Evolutionary conservation across 2,329 filamentous ascomycete species (phyloP).

Genomic region (Sphaceloma murrayae): DNA sequence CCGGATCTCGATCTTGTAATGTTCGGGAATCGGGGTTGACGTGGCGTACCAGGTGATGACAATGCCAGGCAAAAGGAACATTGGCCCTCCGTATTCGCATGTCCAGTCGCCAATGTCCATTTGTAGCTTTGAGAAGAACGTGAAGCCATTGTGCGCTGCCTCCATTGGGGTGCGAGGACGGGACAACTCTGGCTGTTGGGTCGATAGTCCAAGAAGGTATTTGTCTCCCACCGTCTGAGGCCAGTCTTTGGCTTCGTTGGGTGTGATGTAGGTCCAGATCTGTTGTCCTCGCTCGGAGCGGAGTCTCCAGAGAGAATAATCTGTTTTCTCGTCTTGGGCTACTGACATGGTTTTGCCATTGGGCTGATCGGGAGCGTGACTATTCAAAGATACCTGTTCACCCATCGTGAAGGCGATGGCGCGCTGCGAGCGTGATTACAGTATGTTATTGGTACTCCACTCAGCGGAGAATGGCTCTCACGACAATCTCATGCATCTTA

Average conservation of each 20-base stretch:
- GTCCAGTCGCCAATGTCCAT: conserved; percentile 86
- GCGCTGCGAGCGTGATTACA: background rate
- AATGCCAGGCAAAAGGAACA: conserved; percentile 84
- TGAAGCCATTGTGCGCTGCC: conserved; percentile 69
- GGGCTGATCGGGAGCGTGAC: conserved; percentile 20
- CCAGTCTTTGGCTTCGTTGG: conserved; percentile 66
- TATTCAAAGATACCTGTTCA: background rate
- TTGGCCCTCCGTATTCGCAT: conserved; percentile 94
- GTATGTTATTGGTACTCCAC: background rate
- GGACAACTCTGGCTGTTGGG: conserved; percentile 64
- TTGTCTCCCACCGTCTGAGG: conserved; percentile 84
- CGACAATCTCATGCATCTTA: no score
- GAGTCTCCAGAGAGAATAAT: conserved; percentile 75
- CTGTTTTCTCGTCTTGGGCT: conserved; percentile 43
- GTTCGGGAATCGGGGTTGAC: conserved; percentile 70
- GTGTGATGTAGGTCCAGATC: conserved; percentile 83
- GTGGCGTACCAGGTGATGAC: conserved; percentile 84
- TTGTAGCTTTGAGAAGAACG: conserved; percentile 84
- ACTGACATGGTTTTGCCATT: conserved; percentile 15
- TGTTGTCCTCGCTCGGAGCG: conserved; percentile 74
- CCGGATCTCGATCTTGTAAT: conserved; percentile 77
- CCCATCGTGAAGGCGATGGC: background rate
- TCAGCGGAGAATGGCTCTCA: no score
- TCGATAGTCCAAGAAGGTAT: conserved; percentile 70
- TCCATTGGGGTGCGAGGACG: conserved; percentile 63